Base-by-base conservation (phyloP, 2,329 filamentous ascomycete species). In the Keithomyces neogunnii region DNA sequence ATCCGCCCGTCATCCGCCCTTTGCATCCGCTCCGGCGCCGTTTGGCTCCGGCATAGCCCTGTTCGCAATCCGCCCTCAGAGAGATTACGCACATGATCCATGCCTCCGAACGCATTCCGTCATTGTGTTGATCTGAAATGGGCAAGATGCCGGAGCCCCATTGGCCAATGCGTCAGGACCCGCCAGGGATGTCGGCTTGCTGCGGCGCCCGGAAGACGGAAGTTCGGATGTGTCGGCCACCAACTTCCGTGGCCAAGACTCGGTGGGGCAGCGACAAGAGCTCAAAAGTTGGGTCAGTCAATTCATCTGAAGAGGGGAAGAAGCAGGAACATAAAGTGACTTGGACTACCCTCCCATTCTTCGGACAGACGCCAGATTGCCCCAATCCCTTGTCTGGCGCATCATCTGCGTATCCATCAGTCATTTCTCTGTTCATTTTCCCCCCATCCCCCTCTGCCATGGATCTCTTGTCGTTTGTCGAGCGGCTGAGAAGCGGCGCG, bases 401-500 rank as follows among this genome's bases (percentile, higher is more conserved):
- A 19, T 39, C 8, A 10, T 39, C 13, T 13, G 36, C 36, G 5
- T 19, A 19, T 19, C 19, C 19, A 19, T 19, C 19, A 19, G 19
- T 19, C 19, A 10, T 39, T 9, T 13, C 36, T 39, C 36, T 3
- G 33, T 10, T 10, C 33, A 35, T 39, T 42, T 28, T 42, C 26
- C 39, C 10, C 26, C 38, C 36, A 29, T 31, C 35, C 19, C 13
- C 35, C 7, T 30, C 3, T 5, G 11, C 7, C 45, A 74, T 73
- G 70, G 67, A 72, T n/a, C 61, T 75, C 49, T 52, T 62, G 49
- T 56, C 64, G 13, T 66, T 64, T 38, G 65, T 73, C 29, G 64
- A 69, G 28, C 63, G 67, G 50, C 66, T 77, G 36, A 68, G 73
- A 13, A 64, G 63, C 40, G 74, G 74, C 47, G 59, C 64, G 43